Conservation (phyloP, 2,329 filamentous ascomycete species). For the Pseudocercospora macadamiae region DNA sequence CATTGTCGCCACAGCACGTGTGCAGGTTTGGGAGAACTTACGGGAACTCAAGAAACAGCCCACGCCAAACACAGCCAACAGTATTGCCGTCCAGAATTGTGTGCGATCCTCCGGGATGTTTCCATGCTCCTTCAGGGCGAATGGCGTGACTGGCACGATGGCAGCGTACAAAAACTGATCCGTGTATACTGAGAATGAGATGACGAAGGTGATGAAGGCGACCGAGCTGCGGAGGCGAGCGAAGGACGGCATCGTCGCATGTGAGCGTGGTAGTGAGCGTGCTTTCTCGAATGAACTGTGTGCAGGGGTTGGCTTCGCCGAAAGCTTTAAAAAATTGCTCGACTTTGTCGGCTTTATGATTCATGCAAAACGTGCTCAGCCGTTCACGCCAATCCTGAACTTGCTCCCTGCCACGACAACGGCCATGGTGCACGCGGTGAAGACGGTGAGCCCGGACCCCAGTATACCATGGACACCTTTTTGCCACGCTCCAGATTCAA, state of each 20-base stretch:
- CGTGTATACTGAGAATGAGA: constrained; percentile 27
- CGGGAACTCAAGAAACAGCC: constrained; percentile 57
- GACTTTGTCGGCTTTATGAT: background rate
- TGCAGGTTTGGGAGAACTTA: background rate
- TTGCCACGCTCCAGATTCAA: background rate
- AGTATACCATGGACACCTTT: background rate
- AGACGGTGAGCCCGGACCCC: background rate
- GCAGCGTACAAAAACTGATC: constrained; percentile 29
- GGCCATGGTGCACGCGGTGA: constrained; percentile 1
- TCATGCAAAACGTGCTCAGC: constrained; percentile 1
- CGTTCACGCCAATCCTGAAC: background rate
- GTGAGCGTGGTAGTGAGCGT: background rate
- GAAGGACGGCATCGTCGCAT: background rate
- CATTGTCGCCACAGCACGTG: too few relatives aligned
- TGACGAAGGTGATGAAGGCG: constrained; percentile 22
- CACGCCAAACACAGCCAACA: constrained; percentile 69
- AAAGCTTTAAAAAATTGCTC: too few relatives aligned
- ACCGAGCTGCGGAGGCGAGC: constrained; percentile 17
- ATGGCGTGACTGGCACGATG: constrained; percentile 27
- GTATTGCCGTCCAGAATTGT: constrained; percentile 69
- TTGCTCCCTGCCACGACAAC: background rate
- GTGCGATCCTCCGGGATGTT: constrained; percentile 39
- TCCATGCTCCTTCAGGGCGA: constrained; percentile 17
- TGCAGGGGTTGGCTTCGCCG: too few relatives aligned
- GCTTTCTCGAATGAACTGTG: too few relatives aligned